A percentile compares a stretch with the other conserved stretches of the same genome.
Evolutionary conservation across 169 alveolate genomes (phyloP).

Genomic region (Plasmodium knowlesi): DNA sequence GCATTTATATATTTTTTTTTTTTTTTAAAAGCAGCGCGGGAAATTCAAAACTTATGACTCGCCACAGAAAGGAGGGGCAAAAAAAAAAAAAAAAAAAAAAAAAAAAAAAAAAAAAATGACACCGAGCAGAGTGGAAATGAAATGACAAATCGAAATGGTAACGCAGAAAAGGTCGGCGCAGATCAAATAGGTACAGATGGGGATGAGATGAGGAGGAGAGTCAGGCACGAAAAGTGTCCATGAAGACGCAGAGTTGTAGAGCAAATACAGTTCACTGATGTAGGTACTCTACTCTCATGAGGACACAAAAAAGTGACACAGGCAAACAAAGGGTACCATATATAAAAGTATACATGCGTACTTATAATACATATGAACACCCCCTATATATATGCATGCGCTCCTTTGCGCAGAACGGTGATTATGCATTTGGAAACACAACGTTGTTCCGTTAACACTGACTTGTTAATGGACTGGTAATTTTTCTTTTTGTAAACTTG

Average conservation of each 20-base stretch:
- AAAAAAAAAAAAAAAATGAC: neutral
- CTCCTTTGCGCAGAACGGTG: neutral
- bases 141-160: neutral
- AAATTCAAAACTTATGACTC: neutral
- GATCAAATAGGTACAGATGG: too few species aligned
- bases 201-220: neutral
- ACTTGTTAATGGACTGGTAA: neutral
- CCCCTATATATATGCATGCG: neutral
- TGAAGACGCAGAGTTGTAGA: neutral
- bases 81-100: neutral
- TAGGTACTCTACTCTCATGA: neutral
- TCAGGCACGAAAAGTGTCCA: neutral
- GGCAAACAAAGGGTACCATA: neutral
- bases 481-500: neutral
- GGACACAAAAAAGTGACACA: neutral
- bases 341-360: neutral
- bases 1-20: neutral
- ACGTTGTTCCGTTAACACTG: neutral
- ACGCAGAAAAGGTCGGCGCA: neutral
- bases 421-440: neutral
- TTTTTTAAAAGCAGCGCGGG: neutral
- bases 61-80: neutral
- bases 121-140: neutral
- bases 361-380: neutral
- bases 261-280: neutral